These are phyloP conservation scores for Ceraceosorus bombacis DNA, from an alignment of 1,284 basidiomycete species.

Conservation along the genomic window DNA sequence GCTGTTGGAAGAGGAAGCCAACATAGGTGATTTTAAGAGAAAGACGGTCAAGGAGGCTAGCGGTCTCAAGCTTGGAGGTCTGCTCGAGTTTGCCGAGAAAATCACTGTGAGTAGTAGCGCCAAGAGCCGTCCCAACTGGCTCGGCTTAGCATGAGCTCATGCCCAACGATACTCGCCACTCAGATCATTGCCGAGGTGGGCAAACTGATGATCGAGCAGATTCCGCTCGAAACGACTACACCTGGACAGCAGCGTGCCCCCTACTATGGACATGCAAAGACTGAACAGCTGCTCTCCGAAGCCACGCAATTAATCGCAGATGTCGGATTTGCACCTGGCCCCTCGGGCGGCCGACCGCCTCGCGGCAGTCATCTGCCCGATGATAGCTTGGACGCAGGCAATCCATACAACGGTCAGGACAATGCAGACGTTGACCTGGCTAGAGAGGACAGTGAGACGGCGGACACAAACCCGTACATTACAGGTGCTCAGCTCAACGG, in stretches of 20 bases:
- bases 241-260: slow-evolving; percentile 69
- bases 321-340: slow-evolving; percentile 32
- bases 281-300: slow-evolving; percentile 34
- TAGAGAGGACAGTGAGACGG: not conserved
- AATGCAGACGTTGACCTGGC: not conserved
- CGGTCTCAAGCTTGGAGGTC: slow-evolving; percentile 76
- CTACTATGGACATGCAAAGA: slow-evolving; percentile 54
- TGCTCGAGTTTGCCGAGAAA: slow-evolving; percentile 79
- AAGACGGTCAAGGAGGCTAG: slow-evolving; percentile 63
- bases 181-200: slow-evolving; percentile 75
- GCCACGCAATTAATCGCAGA: slow-evolving; percentile 34
- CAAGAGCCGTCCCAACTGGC: not conserved
- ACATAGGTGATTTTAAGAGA: slow-evolving; percentile 77
- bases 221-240: slow-evolving; percentile 69
- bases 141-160: slow-evolving; percentile 10
- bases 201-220: slow-evolving; percentile 70
- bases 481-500: not conserved
- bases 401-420: slow-evolving; percentile 10
- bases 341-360: slow-evolving; percentile 19
- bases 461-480: not conserved
- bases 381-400: slow-evolving; percentile 18
- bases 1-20: slow-evolving; percentile 74
- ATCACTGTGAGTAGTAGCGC: slow-evolving; percentile 55
- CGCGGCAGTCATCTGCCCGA: slow-evolving; percentile 18
- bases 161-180: slow-evolving; percentile 9